These are phyloP conservation scores for Fusarium coffeatum DNA, from an alignment of 2,329 filamentous ascomycete genomes.

Conservation along the genomic window DNA sequence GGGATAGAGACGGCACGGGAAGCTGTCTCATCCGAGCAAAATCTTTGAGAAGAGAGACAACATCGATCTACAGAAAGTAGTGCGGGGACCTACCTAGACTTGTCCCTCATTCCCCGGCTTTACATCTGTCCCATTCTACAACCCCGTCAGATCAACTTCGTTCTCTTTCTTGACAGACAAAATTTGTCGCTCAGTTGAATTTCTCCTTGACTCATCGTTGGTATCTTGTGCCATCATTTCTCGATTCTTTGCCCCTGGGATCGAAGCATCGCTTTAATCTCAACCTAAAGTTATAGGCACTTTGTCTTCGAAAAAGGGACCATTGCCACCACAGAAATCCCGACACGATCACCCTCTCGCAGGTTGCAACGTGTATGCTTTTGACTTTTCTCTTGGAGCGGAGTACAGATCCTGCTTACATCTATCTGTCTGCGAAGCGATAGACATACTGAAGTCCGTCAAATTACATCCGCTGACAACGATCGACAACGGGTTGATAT, in stretches of 20 bases:
- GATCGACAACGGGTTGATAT: slow-evolving; percentile 3
- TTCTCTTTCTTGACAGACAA: slow-evolving; percentile 34
- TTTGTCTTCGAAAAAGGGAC: slow-evolving; percentile 11
- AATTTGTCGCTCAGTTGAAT: slow-evolving; percentile 24
- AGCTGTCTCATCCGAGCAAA: slow-evolving; percentile 40
- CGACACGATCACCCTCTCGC: slow-evolving; percentile 22
- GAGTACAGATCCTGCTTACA: slow-evolving; percentile 11
- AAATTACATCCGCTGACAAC: neutral
- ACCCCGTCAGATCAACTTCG: slow-evolving; percentile 39
- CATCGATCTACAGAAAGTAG: slow-evolving; percentile 28
- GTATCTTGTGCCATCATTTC: slow-evolving; percentile 4
- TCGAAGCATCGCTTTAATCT: slow-evolving; percentile 3
- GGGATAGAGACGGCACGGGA: slow-evolving; percentile 35
- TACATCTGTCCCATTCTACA: slow-evolving; percentile 40
- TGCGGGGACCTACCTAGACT: slow-evolving; percentile 42
- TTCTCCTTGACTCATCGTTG: slow-evolving; percentile 10
- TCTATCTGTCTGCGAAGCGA: slow-evolving; percentile 1
- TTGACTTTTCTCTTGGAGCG: slow-evolving; percentile 11
- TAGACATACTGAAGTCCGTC: slow-evolving; percentile 4
- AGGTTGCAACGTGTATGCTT: slow-evolving; percentile 10
- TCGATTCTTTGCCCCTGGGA: slow-evolving; percentile 9
- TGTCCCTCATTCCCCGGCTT: slow-evolving; percentile 39
- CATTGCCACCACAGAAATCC: slow-evolving; percentile 15
- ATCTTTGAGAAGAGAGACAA: slow-evolving; percentile 46
- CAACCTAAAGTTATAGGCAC: slow-evolving; percentile 7